Base-by-base conservation (phyloP, 148 eudicot species). In the Mesembryanthemum crystallinum region DNA sequence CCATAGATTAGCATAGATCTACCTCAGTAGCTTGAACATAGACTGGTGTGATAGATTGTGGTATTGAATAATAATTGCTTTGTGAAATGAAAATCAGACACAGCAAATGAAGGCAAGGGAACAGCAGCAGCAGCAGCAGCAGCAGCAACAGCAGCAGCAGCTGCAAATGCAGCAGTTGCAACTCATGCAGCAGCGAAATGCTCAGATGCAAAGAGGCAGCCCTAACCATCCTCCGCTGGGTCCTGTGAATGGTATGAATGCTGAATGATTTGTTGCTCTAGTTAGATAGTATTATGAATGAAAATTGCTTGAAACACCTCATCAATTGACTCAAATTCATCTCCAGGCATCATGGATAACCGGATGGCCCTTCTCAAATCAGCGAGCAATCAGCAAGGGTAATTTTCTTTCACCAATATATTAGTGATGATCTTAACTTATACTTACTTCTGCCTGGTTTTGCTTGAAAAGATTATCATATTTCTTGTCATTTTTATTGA, bases 41-140 rank as follows among this genome's bases (percentile, higher is more conserved):
- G 32, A 63, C 8, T 52, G 21, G 45, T 42, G 52, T 4, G 13
- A 30, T 32, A 65, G 57, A 72, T 12, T 52, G 29, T 67, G 35
- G 45, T 32, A 8, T 66, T 78, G 20, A 67, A 11, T 64, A 23
- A n/a, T 67, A 27, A 65, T 69, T 63, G 35, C 59, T 66, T 54
- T 70, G 59, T 45, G 45, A 29, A 73, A 54, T 67, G 15, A 58
- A 71, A 64, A 67, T 65, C 79, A 95, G 99, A 90, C 94, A 18
- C 99, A 95, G 72, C 99, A 95, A 82, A 88, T 84, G 84, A 92
- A 95, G 82, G 82, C 89, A 24, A 92, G 94, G 77, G 97, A 95
- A 74, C 97, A 95, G 33, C 97, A 92, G 43, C 96, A 91, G 70
- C 97, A 92, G 70, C 86, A 89, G 72, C 96, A 93, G 72, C 86